Conservation (phyloP, 257 asterid genomes). For the Primulina eburnea region DNA sequence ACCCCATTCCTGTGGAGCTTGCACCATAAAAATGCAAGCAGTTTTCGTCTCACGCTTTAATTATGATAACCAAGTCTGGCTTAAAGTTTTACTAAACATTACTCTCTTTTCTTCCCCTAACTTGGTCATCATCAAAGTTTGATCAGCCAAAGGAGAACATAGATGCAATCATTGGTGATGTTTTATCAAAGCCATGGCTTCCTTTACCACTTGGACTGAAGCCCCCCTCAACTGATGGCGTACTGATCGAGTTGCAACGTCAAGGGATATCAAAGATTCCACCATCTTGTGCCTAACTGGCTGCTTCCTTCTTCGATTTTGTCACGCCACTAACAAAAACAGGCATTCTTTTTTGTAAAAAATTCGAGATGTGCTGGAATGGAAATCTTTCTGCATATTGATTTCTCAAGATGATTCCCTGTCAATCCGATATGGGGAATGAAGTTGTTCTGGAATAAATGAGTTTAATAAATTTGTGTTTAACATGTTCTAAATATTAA, state of each 20-base stretch:
- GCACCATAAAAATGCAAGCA: not conserved
- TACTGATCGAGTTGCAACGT: slow-evolving; percentile 51
- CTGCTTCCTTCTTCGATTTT: not conserved
- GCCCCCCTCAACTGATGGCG: slow-evolving; percentile 53
- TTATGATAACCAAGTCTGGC: not conserved
- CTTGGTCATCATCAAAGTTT: not conserved
- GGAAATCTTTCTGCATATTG: not conserved
- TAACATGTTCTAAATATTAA: no score
- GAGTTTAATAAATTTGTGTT: no score
- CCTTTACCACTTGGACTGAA: slow-evolving; percentile 69
- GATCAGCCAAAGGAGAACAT: slow-evolving; percentile 58
- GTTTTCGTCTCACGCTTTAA: not conserved
- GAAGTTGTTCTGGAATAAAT: not conserved
- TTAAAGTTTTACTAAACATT: slow-evolving; percentile 1
- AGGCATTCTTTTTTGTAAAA: not conserved
- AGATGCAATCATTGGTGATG: slow-evolving; percentile 63
- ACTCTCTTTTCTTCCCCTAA: not conserved
- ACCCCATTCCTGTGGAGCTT: no score
- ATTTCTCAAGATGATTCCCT: not conserved
- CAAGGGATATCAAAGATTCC: slow-evolving; percentile 58
- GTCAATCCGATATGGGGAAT: not conserved
- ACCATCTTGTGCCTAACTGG: slow-evolving; percentile 33
- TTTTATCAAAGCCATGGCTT: slow-evolving; percentile 60
- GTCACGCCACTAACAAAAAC: not conserved
- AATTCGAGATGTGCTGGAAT: slow-evolving; percentile 21